Base-by-base conservation (phyloP, 1,284 basidiomycete species). In the Ustilago curta region DNA sequence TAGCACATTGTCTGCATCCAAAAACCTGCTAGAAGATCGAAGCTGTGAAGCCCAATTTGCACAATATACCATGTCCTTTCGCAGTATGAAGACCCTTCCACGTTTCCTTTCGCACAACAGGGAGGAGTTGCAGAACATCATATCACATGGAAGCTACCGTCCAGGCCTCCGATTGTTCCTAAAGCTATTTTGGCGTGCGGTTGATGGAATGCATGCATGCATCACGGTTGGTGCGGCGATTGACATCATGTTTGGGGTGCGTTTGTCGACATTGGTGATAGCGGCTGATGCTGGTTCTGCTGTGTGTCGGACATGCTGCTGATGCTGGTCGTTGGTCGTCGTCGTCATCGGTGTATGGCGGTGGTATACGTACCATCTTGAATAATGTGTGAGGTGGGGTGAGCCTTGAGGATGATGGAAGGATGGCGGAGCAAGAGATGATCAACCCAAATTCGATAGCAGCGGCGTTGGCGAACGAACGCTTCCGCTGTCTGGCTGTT, bases 391-490 rank as follows among this genome's bases (percentile, higher is more conserved):
- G 51, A 29, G 45, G 58, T 49, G 53, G 35, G 65, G 60, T 73
- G 70, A 73, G 70, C 65, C 70, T 73, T 73, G 70, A 73, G 65
- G 64, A 72, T 72, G 70, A 73, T 73, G 70, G 70, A 61, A 73
- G 65, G 65, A 73, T 64, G 65, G 70, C 65, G 61, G 48, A 57
- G 60, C 52, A 49, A 57, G 50, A 51, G 43, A 27, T 18, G 19
- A 48, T 40, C 50, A 21, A 57, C n/a, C 32, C 35, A 53, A 56
- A 43, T 52, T 70, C 21, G 59, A 58, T 47, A 56, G 55, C 59
- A 60, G 47, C 62, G 66, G 55, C 54, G 66, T 49, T 53, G 31
- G 45, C 50, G n/a, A n/a, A n/a, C n/a, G n/a, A n/a, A 19, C 48
- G 31, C 44, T 25, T 43, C 45, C 7, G 8, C 23, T 29, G 8